Evolutionary conservation across 768 basidiomycete genomes (phyloP).

Genomic region (Tephrocybe sp.): DNA sequence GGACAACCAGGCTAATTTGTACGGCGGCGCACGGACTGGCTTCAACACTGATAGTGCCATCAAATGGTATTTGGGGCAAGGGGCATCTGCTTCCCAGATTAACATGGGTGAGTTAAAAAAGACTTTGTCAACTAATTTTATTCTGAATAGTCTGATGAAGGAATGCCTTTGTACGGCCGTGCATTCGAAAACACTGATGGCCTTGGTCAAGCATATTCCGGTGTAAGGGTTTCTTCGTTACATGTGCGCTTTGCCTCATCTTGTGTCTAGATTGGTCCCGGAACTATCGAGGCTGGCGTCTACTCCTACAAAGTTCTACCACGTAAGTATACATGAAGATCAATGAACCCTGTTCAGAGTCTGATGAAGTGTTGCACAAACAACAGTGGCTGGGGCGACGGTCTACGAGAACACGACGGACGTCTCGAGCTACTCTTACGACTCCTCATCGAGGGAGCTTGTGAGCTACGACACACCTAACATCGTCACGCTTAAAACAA

Average conservation of each 20-base stretch:
- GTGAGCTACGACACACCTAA: slow-evolving; percentile 77
- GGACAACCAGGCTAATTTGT: slow-evolving; percentile 62
- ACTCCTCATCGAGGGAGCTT: slow-evolving; percentile 60
- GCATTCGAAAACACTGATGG: slow-evolving; percentile 71
- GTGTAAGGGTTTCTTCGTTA: slow-evolving; percentile 38
- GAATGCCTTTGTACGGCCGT: slow-evolving; percentile 80
- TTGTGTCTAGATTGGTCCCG: slow-evolving; percentile 57
- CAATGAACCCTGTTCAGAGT: background rate
- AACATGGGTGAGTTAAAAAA: slow-evolving; percentile 46
- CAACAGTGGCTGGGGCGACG: slow-evolving; percentile 47
- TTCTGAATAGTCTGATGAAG: slow-evolving; percentile 24
- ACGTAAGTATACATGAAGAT: slow-evolving; percentile 23
- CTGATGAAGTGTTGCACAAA: background rate
- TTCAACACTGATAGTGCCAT: slow-evolving; percentile 70
- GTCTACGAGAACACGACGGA: slow-evolving; percentile 67
- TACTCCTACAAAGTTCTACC: slow-evolving; percentile 80
- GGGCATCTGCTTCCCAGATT: slow-evolving; percentile 65
- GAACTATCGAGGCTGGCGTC: slow-evolving; percentile 65
- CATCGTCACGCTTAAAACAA: slow-evolving; percentile 62
- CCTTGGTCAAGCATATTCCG: slow-evolving; percentile 64
- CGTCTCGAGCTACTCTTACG: slow-evolving; percentile 78
- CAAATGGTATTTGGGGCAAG: slow-evolving; percentile 54
- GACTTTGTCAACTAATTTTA: background rate
- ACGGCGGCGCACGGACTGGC: slow-evolving; percentile 57
- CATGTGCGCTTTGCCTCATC: background rate